Evolutionary conservation across 2,329 filamentous ascomycete genomes (phyloP).

Genomic region (Aspergillus costaricaensis): DNA sequence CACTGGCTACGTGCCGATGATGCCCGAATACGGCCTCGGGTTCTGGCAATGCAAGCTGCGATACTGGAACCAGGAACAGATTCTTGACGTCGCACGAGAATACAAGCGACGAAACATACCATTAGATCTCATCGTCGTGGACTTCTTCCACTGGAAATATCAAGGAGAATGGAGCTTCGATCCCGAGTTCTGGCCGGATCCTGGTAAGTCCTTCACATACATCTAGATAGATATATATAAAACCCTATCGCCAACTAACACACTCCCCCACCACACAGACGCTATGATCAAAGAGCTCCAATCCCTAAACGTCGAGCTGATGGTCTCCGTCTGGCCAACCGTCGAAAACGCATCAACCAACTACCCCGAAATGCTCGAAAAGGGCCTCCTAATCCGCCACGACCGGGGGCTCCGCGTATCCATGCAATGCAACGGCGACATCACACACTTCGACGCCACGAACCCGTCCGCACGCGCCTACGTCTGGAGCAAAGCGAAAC

Average conservation of each 20-base stretch:
- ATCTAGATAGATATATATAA: too few species aligned
- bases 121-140: constrained; percentile 66
- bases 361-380: constrained; percentile 62
- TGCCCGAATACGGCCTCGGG: constrained; percentile 68
- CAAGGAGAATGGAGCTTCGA: constrained; percentile 72
- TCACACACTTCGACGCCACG: constrained; percentile 64
- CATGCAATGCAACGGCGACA: constrained; percentile 62
- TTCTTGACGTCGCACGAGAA: constrained; percentile 62
- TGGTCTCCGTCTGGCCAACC: constrained; percentile 71
- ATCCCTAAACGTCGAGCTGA: constrained; percentile 62
- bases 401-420: constrained; percentile 61
- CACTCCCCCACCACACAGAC: constrained; percentile 35
- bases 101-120: constrained; percentile 59
- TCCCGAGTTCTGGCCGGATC: constrained; percentile 64
- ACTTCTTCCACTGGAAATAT: constrained; percentile 68
- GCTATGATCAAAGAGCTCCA: constrained; percentile 65
- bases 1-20: constrained; percentile 64
- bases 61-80: constrained; percentile 66
- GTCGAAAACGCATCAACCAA: constrained; percentile 62
- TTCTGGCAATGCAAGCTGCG: constrained; percentile 70
- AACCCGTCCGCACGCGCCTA: constrained; percentile 61
- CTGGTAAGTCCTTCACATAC: constrained; percentile 40
- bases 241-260: background rate
- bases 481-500: constrained; percentile 60
- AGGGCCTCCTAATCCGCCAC: constrained; percentile 60